Base-by-base conservation (phyloP, 352 stramenopile species). In the Pythium myriotylum region DNA sequence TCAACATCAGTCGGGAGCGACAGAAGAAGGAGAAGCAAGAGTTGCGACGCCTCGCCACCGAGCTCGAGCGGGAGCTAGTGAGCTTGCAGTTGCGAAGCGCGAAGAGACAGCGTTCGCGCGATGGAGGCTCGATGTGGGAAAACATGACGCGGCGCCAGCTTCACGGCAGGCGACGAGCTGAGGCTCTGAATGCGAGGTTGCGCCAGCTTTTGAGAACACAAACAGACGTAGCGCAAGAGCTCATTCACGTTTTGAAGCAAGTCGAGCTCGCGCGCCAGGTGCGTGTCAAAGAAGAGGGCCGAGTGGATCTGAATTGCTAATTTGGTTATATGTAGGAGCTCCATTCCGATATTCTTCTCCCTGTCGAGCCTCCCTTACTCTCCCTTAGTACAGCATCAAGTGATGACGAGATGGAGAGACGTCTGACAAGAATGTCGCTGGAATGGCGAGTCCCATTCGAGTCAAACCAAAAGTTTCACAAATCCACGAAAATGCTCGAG, bases 1-100 rank as follows among this genome's bases (percentile, higher is more conserved):
- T 49, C 37, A 58, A 58, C 16, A 14, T 22, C 35, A 58, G 51
- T 26, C 51, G 51, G 20, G 51, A 58, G 51, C 51, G 51, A 22
- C 35, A 58, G 22, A 58, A 47, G 37, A 20, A 49, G 14, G 51
- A 58, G 37, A 48, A 39, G 22, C 51, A 13, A 14, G 20, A 47
- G 37, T 17, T 58, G 0, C 51, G 39, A 33, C n/a, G 8, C 4
- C 22, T 14, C 10, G 51, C 48, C 4, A 23, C 37, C 37, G 35
- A 23, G 22, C 51, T 58, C 20, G 51, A 58, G 24, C 23, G 47
- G 16, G 51, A 58, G 37, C 33, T 58, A 1, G 4, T 24, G 37
- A 20, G 37, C 20, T 16, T 58, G 5, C 5, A 35, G 10, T 35
- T 10, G 29, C 29, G 29, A 35, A 35, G 29, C 10, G 29, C 29